A percentile compares a stretch with the other conserved stretches of the same genome.
Conservation (phyloP, 2,329 filamentous ascomycete species). For the Pyricularia grisea region DNA sequence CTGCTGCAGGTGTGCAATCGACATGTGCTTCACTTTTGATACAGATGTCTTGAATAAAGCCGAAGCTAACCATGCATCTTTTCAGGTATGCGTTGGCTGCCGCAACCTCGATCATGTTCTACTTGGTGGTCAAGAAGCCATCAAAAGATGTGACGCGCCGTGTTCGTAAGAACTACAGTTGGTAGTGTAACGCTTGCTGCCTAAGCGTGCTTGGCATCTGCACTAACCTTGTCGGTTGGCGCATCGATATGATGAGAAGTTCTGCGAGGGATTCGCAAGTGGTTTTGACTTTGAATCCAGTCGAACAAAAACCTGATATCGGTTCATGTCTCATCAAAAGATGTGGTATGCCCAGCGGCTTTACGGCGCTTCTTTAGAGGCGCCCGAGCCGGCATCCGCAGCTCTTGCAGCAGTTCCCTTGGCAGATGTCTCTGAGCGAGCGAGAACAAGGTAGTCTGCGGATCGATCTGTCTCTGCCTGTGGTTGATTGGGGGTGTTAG, state of each 20-base stretch:
- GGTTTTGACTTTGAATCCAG: neutral
- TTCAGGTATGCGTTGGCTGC: conserved; percentile 73
- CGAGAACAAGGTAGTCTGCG: conserved; percentile 67
- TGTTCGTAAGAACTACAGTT: conserved; percentile 67
- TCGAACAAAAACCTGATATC: conserved; percentile 6
- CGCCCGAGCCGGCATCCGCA: conserved; percentile 58
- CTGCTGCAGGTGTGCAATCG: neutral
- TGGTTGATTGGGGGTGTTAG: conserved; percentile 7
- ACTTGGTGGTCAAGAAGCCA: conserved; percentile 87
- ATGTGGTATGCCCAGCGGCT: conserved; percentile 15
- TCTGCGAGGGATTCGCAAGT: neutral
- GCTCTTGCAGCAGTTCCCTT: conserved; percentile 70
- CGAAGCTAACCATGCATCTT: neutral
- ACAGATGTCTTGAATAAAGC: neutral
- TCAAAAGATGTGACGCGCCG: conserved; percentile 62
- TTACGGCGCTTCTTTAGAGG: conserved; percentile 37
- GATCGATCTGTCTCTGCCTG: conserved; percentile 70
- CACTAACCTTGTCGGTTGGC: neutral
- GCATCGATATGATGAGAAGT: neutral
- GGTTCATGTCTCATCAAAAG: conserved; percentile 31
- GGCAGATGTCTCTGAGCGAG: conserved; percentile 78
- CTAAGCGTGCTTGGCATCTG: neutral
- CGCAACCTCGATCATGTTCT: conserved; percentile 91
- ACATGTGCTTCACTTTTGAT: neutral
- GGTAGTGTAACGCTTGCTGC: conserved; percentile 36